phyloP scores from a whole-genome alignment of 108 stramenopile species.

The Cyclotella kingstonii region DNA sequence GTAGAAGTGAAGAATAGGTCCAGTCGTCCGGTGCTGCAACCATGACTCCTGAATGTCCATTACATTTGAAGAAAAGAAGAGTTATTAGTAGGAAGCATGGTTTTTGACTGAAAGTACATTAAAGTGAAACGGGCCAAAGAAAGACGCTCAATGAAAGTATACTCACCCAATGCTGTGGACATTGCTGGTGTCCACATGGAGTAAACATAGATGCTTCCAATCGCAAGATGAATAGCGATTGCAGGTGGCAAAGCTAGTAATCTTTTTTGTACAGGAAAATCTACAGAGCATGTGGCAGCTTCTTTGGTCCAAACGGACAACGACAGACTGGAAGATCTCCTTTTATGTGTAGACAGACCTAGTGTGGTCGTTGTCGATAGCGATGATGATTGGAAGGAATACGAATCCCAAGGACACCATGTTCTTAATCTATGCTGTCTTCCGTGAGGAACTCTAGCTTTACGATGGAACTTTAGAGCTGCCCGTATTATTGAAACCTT shows the following conservation, averaged over 20 bases:
- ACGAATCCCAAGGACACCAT: too few relatives aligned
- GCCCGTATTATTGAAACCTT: too few relatives aligned
- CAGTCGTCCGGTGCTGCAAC: constrained; percentile 60
- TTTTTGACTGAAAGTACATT: background rate
- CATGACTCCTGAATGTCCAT: constrained; percentile 28
- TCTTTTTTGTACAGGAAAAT: constrained; percentile 14
- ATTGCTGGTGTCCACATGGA: constrained; percentile 57
- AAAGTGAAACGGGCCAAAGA: background rate
- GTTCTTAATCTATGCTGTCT: too few relatives aligned
- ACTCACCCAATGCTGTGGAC: constrained; percentile 29
- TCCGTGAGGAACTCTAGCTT: too few relatives aligned
- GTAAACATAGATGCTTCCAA: constrained; percentile 59
- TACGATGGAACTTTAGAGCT: too few relatives aligned
- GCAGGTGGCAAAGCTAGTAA: constrained; percentile 50
- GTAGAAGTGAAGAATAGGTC: constrained; percentile 54
- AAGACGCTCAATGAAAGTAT: background rate
- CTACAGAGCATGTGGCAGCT: constrained; percentile 21
- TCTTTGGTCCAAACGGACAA: constrained; percentile 26
- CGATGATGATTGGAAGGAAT: too few relatives aligned
- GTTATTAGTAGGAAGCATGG: background rate
- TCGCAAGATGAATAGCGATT: constrained; percentile 50
- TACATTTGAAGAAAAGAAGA: background rate
- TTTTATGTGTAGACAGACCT: too few relatives aligned
- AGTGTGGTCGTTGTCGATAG: too few relatives aligned
- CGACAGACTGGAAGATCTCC: background rate